Evolutionary conservation across 164 flowering plant genomes (phyloP), one percentile per base, ranked within the genome.

Genomic region (Liriodendron chinense): DNA sequence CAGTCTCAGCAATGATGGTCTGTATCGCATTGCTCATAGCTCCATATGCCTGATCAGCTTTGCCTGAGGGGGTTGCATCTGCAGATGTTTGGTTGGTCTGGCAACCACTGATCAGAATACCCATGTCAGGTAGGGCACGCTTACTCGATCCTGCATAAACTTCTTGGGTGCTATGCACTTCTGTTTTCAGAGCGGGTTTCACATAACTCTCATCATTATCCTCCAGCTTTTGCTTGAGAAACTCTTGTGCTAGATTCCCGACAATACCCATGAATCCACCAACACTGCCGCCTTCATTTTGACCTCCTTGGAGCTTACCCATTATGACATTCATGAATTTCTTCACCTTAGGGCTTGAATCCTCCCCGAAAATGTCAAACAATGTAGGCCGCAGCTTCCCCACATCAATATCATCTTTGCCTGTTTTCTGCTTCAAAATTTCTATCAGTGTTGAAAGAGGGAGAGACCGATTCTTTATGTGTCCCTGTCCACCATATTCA

Each of bases 1-100:
- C 86, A 0, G 86, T 78, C 74, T 92, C 88, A 0, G 78, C 81
- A 47, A 96, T 69, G 26, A 96, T 90, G 10, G 80, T 85, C 87
- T 96, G 99, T 56, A 96, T 91, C n/a, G 95, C 97, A 78, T 96
- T 93, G 86, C 98, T 95, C 18, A 92, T 85, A 26, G 99, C 99
- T 49, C 98, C 99, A 83, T 95, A 93, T n/a, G 99, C 86, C 57
- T 76, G 77, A 18, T 20, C 24, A 9, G 92, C 63, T 66, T 84
- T 78, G 2, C 98, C 97, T 0, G 86, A n/a, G 16, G 96, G 97
- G 69, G 72, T 88, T 14, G 97, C 96, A 81, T 95, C 98, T 0
- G 97, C 99, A 0, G 99, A 95, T 12, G 99, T 95, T 71, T 96
- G 92, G 71, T 92, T 77, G 0, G 91, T 92, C 79, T 96, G 99